phyloP scores from a whole-genome alignment of 2,329 filamentous ascomycete species.

The Helotiales sp. region DNA sequence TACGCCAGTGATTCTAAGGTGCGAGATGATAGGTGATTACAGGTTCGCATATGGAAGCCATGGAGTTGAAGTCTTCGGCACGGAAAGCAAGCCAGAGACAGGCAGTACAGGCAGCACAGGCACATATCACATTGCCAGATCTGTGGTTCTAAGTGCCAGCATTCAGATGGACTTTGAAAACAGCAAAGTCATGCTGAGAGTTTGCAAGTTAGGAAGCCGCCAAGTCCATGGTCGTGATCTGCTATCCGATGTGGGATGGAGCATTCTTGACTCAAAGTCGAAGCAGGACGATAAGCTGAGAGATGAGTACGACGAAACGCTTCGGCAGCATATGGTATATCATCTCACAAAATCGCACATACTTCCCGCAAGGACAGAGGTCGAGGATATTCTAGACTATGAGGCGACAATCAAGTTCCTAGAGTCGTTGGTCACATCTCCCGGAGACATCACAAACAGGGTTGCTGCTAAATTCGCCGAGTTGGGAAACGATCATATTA shows the following conservation, averaged over 20 bases:
- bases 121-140: slow-evolving; percentile 11
- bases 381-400: slow-evolving; percentile 3
- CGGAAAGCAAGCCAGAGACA: background rate
- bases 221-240: slow-evolving; percentile 18
- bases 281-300: slow-evolving; percentile 24
- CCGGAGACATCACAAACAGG: background rate
- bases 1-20: slow-evolving; percentile 24
- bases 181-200: slow-evolving; percentile 25
- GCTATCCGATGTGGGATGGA: slow-evolving; percentile 7
- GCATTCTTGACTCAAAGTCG: slow-evolving; percentile 8
- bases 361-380: slow-evolving; percentile 16
- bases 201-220: slow-evolving; percentile 16
- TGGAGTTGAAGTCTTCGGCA: slow-evolving; percentile 20
- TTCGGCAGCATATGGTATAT: slow-evolving; percentile 26
- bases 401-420: slow-evolving; percentile 16
- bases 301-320: slow-evolving; percentile 21
- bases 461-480: slow-evolving; percentile 15
- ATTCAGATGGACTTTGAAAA: slow-evolving; percentile 33
- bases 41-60: slow-evolving; percentile 18
- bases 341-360: slow-evolving; percentile 14
- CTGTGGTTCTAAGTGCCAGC: slow-evolving; percentile 27
- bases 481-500: slow-evolving; percentile 4
- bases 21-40: slow-evolving; percentile 30
- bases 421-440: slow-evolving; percentile 6
- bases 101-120: background rate